Base-by-base conservation (phyloP, 2,329 filamentous ascomycete genomes). In the Zarea fungicola region DNA sequence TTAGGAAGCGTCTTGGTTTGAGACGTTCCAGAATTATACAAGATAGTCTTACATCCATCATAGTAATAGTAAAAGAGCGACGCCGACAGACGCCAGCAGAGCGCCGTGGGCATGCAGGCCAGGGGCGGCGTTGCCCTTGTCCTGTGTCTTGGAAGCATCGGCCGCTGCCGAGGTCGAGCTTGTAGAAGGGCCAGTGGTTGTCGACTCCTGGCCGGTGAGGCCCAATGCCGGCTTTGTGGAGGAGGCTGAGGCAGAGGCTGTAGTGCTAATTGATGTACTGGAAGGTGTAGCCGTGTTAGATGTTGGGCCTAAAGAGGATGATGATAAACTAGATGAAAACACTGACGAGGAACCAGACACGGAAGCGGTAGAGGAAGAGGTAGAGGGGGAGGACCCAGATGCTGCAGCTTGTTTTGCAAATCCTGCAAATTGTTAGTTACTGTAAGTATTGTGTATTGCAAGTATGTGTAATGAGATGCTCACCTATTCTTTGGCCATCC, bases 401-500 rank as follows among this genome's bases (percentile, higher is more conserved):
- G 49, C 37, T 40, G 51, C 31, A 32, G 49, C 19, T 14, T 18
- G 31, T 8, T 29, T 29, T n/a, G 50, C 50, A 26, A 52, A 49
- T 26, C 50, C 50, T 50, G 19, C 10, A 13, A 16, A 35, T 2
- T 34, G 23, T 45, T 36, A 50, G 51, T n/a, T n/a, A n/a, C n/a
- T n/a, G n/a, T n/a, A n/a, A n/a, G n/a, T n/a, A n/a, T n/a, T n/a
- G n/a, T 25, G n/a, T 39, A 29, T 19, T 43, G 13, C 6, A 35
- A 19, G n/a, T 13, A 19, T 10, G 45, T 3, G 9, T 18, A 9
- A 5, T 25, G 21, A 32, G 14, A 22, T 11, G 14, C 73, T 62
- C 63, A 78, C 84, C 86, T 55, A 90, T 80, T 44, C 76, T 77
- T 36, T 65, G 67, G 55, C 81, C 61, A 54, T 92, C 89, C 46